Percentiles rank a stretch among this genome's conserved stretches.
phyloP scores from a whole-genome alignment of 192 early-diverging fungal genomes.

The Chytriomyces hyalinus region DNA sequence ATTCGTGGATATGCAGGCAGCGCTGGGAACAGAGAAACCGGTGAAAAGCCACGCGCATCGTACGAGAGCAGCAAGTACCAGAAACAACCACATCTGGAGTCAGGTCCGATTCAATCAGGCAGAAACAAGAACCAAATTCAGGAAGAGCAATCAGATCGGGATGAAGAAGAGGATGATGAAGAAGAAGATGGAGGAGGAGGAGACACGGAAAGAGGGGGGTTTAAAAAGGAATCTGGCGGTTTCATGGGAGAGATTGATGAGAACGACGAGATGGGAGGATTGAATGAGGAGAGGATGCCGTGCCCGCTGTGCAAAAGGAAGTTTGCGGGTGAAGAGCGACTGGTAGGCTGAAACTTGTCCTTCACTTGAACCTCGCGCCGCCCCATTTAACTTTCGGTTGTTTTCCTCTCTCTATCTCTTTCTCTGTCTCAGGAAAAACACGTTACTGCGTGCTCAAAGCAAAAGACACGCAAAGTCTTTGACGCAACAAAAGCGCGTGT shows the following conservation, averaged over 20 bases:
- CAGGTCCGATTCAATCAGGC: background rate
- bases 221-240: background rate
- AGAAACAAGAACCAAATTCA: background rate
- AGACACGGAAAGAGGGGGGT: background rate
- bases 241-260: background rate
- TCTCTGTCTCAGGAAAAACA: constrained; percentile 49
- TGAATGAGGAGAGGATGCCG: constrained; percentile 12
- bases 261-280: background rate
- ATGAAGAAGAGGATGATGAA: background rate
- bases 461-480: constrained; percentile 53
- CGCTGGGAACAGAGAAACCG: no score
- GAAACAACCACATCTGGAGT: background rate
- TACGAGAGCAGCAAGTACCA: background rate
- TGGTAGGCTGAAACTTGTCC: constrained; percentile 37
- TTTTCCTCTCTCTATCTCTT: background rate
- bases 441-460: constrained; percentile 49
- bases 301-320: constrained; percentile 55
- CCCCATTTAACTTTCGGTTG: background rate
- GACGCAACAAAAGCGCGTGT: constrained; percentile 54
- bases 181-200: background rate
- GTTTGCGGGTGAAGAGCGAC: constrained; percentile 50
- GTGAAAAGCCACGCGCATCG: no score
- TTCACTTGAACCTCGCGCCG: background rate
- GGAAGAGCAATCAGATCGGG: background rate
- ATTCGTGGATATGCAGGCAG: no score